Base-by-base conservation (phyloP, 2,329 filamentous ascomycete genomes). In the Aureobasidium subglaciale region DNA sequence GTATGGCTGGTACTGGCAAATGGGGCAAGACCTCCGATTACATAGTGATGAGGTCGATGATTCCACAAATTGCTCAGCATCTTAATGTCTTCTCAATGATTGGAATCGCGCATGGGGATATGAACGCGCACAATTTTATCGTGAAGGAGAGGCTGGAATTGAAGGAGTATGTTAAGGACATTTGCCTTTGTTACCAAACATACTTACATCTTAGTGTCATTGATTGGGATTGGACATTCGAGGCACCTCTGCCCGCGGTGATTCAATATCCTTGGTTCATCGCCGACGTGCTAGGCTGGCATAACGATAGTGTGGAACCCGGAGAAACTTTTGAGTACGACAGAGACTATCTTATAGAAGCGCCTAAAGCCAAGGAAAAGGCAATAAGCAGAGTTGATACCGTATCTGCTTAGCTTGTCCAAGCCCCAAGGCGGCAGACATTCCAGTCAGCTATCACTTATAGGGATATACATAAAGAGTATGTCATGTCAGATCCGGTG, bases 261-360 rank as follows among this genome's bases (percentile, higher is more conserved):
- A 40, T 58, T 15, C 53, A 58, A 16, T 42, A 50, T 42, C 57
- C 57, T 9, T 45, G 49, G 18, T 58, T 58, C 37, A 56, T 58
- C 34, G 52, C 57, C 22, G 40, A 52, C 27, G 25, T 58, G 4
- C 57, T 53, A 10, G 57, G 57, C 20, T 58, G 40, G 53, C 37
- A 27, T 42, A 52, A 52, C 29, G 53, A 58, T 20, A 43, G 40
- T 37, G 41, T 49, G 11, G 41, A 42, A 24, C 15, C 15, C 27
- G 38, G 46, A 32, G 48, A 56, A 45, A 41, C 20, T 29, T 56
- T 59, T 29, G 57, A 38, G 29, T 27, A 59, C 16, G 48, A 59
- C 27, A 37, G 57, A 16, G 45, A 10, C 10, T 56, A 59, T 48
- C 30, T 59, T 11, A 54, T 45, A 32, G 8, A 8, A n/a, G 30